Percentiles rank a stretch among this genome's conserved stretches.
These are phyloP conservation scores for Raddia distichophylla DNA, from an alignment of 176 grass and related monocot species.

Conservation along the genomic window DNA sequence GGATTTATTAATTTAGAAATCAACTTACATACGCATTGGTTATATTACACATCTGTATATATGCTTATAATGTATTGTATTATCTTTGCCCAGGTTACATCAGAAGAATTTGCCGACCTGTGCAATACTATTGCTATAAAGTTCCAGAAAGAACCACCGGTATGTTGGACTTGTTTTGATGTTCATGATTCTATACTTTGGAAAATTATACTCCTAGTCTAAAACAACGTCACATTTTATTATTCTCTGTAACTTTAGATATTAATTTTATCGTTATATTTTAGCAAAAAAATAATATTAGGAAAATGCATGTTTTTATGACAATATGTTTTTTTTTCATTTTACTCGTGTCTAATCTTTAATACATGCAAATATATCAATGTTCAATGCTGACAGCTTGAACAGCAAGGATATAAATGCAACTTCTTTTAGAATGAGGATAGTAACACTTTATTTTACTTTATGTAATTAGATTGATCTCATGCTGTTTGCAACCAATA, in stretches of 20 bases:
- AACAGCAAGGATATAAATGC: not conserved
- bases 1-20: not conserved
- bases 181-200: conserved; percentile 27
- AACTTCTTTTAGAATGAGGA: not conserved
- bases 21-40: not conserved
- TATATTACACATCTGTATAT: not conserved
- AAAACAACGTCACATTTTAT: not conserved
- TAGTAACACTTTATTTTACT: not conserved
- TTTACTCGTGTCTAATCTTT: not conserved
- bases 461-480: conserved; percentile 8
- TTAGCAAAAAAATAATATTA: conserved; percentile 11
- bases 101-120: conserved; percentile 89
- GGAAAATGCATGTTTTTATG: conserved; percentile 1
- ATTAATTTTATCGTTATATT: not conserved
- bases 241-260: not conserved
- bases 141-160: conserved; percentile 92
- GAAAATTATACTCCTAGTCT: conserved; percentile 3
- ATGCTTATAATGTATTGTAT: conserved; percentile 35
- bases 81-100: conserved; percentile 69
- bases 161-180: conserved; percentile 55
- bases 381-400: not conserved
- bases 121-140: conserved; percentile 95
- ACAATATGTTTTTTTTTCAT: not conserved
- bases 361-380: conserved; percentile 12
- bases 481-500: not conserved